These are phyloP conservation scores for Phytophthora multivora DNA, from an alignment of 352 stramenopile species.

Conservation along the genomic window DNA sequence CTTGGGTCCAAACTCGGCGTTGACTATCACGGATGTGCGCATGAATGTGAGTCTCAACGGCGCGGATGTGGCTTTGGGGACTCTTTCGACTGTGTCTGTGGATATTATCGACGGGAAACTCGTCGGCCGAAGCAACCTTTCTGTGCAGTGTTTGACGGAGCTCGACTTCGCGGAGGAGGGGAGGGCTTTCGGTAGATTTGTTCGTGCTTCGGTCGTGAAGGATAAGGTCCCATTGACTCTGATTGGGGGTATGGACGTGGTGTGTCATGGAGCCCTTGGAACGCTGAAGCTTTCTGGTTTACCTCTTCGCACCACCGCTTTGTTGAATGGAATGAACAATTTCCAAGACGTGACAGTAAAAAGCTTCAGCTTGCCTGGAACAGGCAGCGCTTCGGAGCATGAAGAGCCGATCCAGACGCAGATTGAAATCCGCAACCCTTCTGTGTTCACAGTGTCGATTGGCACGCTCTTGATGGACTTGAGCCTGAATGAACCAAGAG, in stretches of 20 bases:
- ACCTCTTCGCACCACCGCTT: slow-evolving; percentile 48
- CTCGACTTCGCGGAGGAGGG: slow-evolving; percentile 50
- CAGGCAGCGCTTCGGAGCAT: slow-evolving; percentile 29
- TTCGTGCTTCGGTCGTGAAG: slow-evolving; percentile 65
- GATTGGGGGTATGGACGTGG: slow-evolving; percentile 59
- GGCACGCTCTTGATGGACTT: slow-evolving; percentile 64
- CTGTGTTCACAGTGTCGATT: slow-evolving; percentile 70
- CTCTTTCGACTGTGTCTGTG: slow-evolving; percentile 54
- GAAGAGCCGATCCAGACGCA: slow-evolving; percentile 61
- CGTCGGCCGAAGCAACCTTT: slow-evolving; percentile 71
- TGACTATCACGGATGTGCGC: slow-evolving; percentile 61
- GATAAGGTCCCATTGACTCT: slow-evolving; percentile 53
- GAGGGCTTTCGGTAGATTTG: slow-evolving; percentile 64
- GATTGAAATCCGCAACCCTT: slow-evolving; percentile 76
- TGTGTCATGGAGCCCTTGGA: slow-evolving; percentile 68
- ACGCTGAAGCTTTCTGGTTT: slow-evolving; percentile 51
- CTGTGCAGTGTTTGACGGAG: slow-evolving; percentile 61
- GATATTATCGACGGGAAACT: slow-evolving; percentile 61
- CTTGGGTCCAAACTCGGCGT: slow-evolving; percentile 57
- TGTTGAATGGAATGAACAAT: slow-evolving; percentile 66
- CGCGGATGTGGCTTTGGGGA: slow-evolving; percentile 48
- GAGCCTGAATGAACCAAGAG: slow-evolving; percentile 31
- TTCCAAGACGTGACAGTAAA: slow-evolving; percentile 67
- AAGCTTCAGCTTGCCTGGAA: slow-evolving; percentile 62
- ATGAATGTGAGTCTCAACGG: slow-evolving; percentile 64